phyloP scores from a whole-genome alignment of 1,284 basidiomycete species.

The Heliocybe sulcata region DNA sequence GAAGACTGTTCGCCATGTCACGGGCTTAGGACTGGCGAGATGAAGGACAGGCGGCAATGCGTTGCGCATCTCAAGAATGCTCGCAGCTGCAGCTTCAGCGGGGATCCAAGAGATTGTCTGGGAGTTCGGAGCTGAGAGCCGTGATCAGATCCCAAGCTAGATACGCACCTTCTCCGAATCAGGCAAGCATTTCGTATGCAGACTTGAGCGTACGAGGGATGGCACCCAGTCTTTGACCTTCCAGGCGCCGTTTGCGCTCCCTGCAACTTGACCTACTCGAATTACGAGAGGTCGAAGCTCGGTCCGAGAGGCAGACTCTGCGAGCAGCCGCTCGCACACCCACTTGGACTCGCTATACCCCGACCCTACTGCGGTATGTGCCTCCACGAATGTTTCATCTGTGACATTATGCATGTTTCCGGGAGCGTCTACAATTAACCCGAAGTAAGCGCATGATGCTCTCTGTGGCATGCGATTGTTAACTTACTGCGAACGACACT shows the following conservation, averaged over 20 bases:
- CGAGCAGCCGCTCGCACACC: slow-evolving; percentile 23
- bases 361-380: slow-evolving; percentile 13
- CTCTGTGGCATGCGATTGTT: neutral
- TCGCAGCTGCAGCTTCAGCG: slow-evolving; percentile 15
- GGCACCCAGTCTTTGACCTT: slow-evolving; percentile 23
- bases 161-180: slow-evolving; percentile 12
- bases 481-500: neutral
- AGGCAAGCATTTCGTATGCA: slow-evolving; percentile 18
- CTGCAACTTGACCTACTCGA: slow-evolving; percentile 23
- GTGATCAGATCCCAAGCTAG: neutral
- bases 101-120: slow-evolving; percentile 21
- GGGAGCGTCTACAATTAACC: neutral
- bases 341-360: slow-evolving; percentile 30
- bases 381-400: slow-evolving; percentile 13
- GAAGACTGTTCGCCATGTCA: slow-evolving; percentile 15
- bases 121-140: neutral
- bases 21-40: slow-evolving; percentile 20
- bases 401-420: neutral
- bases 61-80: slow-evolving; percentile 14
- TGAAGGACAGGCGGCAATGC: slow-evolving; percentile 12
- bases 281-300: slow-evolving; percentile 16
- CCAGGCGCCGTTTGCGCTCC: slow-evolving; percentile 20
- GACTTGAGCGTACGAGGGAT: slow-evolving; percentile 17
- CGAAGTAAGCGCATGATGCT: neutral
- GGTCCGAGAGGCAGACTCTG: slow-evolving; percentile 14